Percentiles rank a stretch among this genome's conserved stretches.
Conservation (phyloP, 352 stramenopile genomes). For the Phytophthora fragariaefolia region DNA sequence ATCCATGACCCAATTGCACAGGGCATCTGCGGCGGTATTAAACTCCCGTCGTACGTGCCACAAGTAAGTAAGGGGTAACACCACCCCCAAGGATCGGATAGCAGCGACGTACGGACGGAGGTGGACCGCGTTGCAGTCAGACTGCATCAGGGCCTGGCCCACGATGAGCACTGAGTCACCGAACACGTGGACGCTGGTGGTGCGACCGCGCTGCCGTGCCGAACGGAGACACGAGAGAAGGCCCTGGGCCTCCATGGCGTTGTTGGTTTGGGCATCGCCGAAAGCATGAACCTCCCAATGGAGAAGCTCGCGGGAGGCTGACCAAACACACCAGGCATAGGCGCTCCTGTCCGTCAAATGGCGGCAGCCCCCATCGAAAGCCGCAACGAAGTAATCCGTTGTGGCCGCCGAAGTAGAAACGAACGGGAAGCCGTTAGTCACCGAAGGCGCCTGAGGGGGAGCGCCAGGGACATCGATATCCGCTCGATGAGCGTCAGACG, state of each 20-base stretch:
- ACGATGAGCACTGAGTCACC: conserved; percentile 31
- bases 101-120: conserved; percentile 15
- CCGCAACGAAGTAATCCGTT: background rate
- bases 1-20: conserved; percentile 37
- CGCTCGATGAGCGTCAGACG: background rate
- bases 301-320: background rate
- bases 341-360: background rate
- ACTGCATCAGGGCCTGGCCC: conserved; percentile 7
- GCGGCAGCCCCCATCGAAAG: conserved; percentile 20
- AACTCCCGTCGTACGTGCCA: background rate
- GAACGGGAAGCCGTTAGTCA: background rate
- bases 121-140: background rate
- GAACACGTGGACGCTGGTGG: background rate
- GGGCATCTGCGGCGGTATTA: conserved; percentile 7
- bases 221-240: conserved; percentile 19
- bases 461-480: background rate
- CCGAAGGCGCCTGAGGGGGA: background rate
- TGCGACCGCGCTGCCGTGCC: background rate
- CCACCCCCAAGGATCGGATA: conserved; percentile 15
- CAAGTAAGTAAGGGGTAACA: background rate
- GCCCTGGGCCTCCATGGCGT: conserved; percentile 37
- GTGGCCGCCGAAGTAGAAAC: background rate
- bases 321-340: conserved; percentile 31
- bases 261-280: conserved; percentile 15
- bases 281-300: conserved; percentile 17